Base-by-base conservation (phyloP, 768 basidiomycete genomes). In the Tulasnella sp. region DNA sequence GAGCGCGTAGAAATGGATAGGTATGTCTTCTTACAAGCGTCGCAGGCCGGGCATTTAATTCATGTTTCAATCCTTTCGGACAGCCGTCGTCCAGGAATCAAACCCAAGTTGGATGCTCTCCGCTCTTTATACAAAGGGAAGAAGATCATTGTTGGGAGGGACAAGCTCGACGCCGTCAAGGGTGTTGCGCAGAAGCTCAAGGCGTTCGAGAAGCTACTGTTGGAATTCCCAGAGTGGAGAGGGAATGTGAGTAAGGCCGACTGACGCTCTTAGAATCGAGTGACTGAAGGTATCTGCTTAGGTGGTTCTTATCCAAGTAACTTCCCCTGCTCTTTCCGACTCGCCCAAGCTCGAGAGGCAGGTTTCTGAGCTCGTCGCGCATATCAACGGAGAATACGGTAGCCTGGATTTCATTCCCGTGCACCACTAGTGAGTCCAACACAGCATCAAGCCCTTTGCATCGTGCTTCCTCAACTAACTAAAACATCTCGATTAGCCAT, bases 141-240 rank as follows among this genome's bases (percentile, higher is more conserved):
- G 79, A 97, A 97, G 78, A 97, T 99, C 67, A 92, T 99, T 59
- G 88, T 98, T 11, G 94, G 92, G 17, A 79, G 94, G 7, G 94
- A 99, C 72, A 99, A 99, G 75, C 78, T 98, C 43, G 94, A 98
- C 67, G 89, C 92, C n/a, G 92, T 96, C 66, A 97, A 97, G 74
- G 94, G 94, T 45, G 89, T 99, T 22, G 73, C 97, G 63, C 93
- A 98, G 73, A 99, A 99, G 81, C 80, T 99, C 38, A 87, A 89
- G 50, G 93, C 93, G 0, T 99, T 97, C 66, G 88, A 97, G 72
- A 92, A 93, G 69, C 81, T 99, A 60, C 73, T 99, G 19, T 81
- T 83, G 62, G 87, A 89, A 64, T 97, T 92, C 74, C 96, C 96
- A 2, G 81, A 96, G 67, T 99, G 94, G 96, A 77, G 88, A 52